phyloP scores from a whole-genome alignment of 257 asterid genomes.

The Solanum piurae region DNA sequence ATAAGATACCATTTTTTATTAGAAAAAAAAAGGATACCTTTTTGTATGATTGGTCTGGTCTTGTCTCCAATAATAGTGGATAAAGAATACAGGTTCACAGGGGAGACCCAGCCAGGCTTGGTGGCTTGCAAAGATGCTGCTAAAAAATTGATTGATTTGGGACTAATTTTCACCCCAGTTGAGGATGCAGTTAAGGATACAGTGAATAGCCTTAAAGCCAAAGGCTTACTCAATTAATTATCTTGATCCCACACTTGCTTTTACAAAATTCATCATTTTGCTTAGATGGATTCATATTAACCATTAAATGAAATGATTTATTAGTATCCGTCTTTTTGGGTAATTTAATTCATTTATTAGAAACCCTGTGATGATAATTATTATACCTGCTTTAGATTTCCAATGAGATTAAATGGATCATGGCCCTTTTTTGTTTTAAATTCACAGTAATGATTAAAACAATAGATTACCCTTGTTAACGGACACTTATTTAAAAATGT shows the following conservation, averaged over 20 bases:
- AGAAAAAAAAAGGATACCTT: background rate
- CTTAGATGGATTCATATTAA: conserved; percentile 20
- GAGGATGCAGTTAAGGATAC: conserved; percentile 78
- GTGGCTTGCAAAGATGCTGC: conserved; percentile 73
- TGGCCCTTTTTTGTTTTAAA: background rate
- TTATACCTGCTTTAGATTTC: background rate
- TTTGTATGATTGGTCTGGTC: background rate
- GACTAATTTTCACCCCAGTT: conserved; percentile 61
- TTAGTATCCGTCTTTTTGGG: background rate
- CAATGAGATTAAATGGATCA: background rate
- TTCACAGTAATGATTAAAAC: background rate
- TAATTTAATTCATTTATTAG: background rate
- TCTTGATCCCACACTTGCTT: background rate
- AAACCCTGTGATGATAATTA: background rate
- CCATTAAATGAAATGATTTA: background rate
- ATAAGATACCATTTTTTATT: background rate
- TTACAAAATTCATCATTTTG: background rate
- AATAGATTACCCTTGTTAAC: background rate
- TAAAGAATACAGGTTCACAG: conserved; percentile 42
- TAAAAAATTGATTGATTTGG: conserved; percentile 63
- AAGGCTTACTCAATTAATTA: conserved; percentile 13
- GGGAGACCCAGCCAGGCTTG: conserved; percentile 80
- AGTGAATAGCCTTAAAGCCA: conserved; percentile 51
- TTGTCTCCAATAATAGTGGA: background rate
- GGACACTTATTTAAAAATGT: background rate